These are phyloP conservation scores for Spirogloea muscicola DNA, from an alignment of 139 green algal species.

Conservation along the genomic window DNA sequence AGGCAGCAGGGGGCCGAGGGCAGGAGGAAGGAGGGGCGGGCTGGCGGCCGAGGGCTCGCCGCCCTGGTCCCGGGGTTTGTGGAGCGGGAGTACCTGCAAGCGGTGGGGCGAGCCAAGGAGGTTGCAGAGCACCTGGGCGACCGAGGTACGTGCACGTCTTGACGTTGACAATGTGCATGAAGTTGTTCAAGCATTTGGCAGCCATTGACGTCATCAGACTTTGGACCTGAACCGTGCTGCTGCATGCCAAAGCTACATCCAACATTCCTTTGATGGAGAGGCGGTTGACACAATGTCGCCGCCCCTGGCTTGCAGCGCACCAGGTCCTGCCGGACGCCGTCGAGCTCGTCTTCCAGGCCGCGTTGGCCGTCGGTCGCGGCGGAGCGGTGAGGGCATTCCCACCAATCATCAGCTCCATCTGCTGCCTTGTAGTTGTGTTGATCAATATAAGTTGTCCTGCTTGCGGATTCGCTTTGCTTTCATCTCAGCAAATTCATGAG, in stretches of 20 bases:
- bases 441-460: neutral
- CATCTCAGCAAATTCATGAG: too few species aligned
- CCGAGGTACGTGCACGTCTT: conserved; percentile 6
- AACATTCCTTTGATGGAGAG: conserved; percentile 5
- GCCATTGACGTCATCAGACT: too few species aligned
- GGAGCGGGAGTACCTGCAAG: conserved; percentile 29
- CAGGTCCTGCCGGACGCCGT: conserved; percentile 14
- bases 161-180: too few species aligned
- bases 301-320: conserved; percentile 1
- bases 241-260: too few species aligned
- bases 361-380: conserved; percentile 6
- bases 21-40: neutral
- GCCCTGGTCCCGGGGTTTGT: neutral
- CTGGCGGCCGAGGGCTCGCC: neutral
- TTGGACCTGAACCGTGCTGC: neutral
- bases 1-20: too few species aligned
- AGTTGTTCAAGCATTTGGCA: too few species aligned
- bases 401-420: neutral
- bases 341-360: conserved; percentile 35
- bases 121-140: conserved; percentile 12
- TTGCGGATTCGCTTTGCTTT: neutral
- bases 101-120: conserved; percentile 23
- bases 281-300: neutral
- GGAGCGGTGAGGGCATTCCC: conserved; percentile 7
- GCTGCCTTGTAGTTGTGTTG: neutral